A percentile compares a stretch with the other conserved stretches of the same genome.
Evolutionary conservation across 2,329 filamentous ascomycete genomes (phyloP).

Genomic region (Pseudogymnoascus sp.): DNA sequence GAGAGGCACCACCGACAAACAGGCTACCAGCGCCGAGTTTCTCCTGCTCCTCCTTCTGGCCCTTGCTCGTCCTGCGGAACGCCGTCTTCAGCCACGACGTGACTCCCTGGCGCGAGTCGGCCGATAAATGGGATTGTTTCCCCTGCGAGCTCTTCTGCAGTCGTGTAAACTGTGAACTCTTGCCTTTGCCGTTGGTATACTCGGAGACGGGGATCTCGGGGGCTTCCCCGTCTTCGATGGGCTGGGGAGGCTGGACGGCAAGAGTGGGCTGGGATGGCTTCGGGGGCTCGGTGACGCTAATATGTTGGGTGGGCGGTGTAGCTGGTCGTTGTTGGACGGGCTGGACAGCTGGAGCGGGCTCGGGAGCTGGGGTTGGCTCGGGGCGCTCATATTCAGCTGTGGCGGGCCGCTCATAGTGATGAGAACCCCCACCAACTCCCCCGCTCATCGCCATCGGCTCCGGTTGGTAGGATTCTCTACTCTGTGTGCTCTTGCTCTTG

Average conservation of each 20-base stretch:
- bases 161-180: conserved; percentile 18
- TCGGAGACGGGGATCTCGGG: conserved; percentile 19
- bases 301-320: background rate
- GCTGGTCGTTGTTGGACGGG: background rate
- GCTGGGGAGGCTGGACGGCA: conserved; percentile 24
- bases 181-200: conserved; percentile 1
- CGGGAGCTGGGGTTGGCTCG: background rate
- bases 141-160: conserved; percentile 15
- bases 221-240: conserved; percentile 23
- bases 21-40: conserved; percentile 24
- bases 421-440: background rate
- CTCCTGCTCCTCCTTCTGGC: conserved; percentile 17
- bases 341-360: background rate
- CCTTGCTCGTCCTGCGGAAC: conserved; percentile 33
- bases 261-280: background rate
- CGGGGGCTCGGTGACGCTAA: background rate
- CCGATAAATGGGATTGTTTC: conserved; percentile 14
- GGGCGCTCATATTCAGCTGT: background rate
- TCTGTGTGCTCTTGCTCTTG: conserved; percentile 11
- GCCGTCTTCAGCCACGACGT: conserved; percentile 50
- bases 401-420: background rate
- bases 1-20: conserved; percentile 45
- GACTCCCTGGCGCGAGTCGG: conserved; percentile 30
- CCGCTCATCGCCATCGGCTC: background rate
- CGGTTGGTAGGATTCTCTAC: conserved; percentile 12